phyloP scores from a whole-genome alignment of 345 rosid genomes.

The Rubroshorea leprosula region DNA sequence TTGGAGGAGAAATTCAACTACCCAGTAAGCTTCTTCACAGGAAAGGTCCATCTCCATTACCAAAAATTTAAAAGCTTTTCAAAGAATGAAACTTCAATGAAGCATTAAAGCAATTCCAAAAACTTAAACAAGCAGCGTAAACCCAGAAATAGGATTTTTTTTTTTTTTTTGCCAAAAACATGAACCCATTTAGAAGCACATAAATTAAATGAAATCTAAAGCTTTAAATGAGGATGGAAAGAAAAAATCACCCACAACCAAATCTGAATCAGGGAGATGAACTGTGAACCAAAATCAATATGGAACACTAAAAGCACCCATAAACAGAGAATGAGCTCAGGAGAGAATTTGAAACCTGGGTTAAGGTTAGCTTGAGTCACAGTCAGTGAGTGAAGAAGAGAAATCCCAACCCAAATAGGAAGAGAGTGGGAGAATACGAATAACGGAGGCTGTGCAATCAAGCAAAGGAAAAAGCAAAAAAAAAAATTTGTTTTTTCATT shows the following conservation, averaged over 20 bases:
- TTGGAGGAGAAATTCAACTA: neutral
- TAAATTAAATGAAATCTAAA: neutral
- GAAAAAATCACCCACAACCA: neutral
- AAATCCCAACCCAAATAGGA: neutral
- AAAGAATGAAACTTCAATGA: conserved; percentile 2
- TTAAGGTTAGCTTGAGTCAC: conserved; percentile 1
- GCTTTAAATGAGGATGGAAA: neutral
- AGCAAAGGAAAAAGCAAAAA: neutral
- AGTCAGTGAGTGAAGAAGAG: neutral
- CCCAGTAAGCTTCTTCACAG: neutral
- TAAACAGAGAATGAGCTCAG: neutral
- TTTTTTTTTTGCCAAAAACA: no score
- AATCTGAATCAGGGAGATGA: conserved; percentile 15
- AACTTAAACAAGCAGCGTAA: neutral
- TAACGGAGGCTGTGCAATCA: conserved; percentile 1
- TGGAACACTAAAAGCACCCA: neutral
- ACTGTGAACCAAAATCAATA: neutral
- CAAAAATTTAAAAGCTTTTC: neutral
- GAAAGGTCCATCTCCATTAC: neutral
- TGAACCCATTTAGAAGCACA: neutral
- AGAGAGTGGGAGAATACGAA: conserved; percentile 4
- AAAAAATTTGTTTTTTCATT: no score
- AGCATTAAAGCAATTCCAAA: neutral
- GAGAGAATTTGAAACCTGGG: conserved; percentile 12
- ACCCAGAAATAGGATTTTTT: neutral